A percentile compares a stretch with the other conserved stretches of the same genome.
Evolutionary conservation across 2,329 filamentous ascomycete genomes (phyloP).

Genomic region (Aspergillus proliferans): DNA sequence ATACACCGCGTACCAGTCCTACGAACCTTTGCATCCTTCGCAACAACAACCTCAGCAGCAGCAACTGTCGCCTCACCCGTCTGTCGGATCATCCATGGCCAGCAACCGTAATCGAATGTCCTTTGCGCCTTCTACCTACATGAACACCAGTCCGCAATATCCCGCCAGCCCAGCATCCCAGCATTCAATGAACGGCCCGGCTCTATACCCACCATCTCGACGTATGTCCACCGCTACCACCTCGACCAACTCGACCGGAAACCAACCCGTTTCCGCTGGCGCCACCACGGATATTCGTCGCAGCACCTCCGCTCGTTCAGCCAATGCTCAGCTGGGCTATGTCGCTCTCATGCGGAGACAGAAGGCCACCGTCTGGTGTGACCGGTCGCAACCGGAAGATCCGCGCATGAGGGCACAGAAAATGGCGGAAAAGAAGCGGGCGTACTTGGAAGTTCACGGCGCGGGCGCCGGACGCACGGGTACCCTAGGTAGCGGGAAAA

Average conservation of each 20-base stretch:
- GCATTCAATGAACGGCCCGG: constrained; percentile 19
- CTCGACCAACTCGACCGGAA: constrained; percentile 35
- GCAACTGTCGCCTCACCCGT: constrained; percentile 22
- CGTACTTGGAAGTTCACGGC: constrained; percentile 73
- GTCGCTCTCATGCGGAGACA: constrained; percentile 94
- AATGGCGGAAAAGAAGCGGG: constrained; percentile 78
- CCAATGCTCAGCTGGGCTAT: constrained; percentile 64
- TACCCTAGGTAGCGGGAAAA: constrained; percentile 68
- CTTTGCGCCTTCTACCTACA: constrained; percentile 26
- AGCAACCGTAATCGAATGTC: constrained; percentile 37
- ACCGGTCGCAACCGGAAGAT: constrained; percentile 87
- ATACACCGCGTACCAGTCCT: constrained; percentile 19
- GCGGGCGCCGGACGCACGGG: constrained; percentile 49
- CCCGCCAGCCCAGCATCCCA: constrained; percentile 18
- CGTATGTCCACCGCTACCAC: constrained; percentile 36
- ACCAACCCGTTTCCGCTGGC: constrained; percentile 25
- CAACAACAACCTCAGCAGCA: constrained; percentile 9
- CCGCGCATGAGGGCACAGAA: constrained; percentile 76
- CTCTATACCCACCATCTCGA: constrained; percentile 22
- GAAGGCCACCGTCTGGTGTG: constrained; percentile 98
- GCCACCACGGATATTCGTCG: constrained; percentile 48
- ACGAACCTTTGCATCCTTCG: constrained; percentile 11
- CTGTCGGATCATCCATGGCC: constrained; percentile 16
- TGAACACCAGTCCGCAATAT: constrained; percentile 19
- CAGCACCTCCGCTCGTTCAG: constrained; percentile 75